phyloP scores from a whole-genome alignment of 2,329 filamentous ascomycete genomes.

The Mariannaea sp. region DNA sequence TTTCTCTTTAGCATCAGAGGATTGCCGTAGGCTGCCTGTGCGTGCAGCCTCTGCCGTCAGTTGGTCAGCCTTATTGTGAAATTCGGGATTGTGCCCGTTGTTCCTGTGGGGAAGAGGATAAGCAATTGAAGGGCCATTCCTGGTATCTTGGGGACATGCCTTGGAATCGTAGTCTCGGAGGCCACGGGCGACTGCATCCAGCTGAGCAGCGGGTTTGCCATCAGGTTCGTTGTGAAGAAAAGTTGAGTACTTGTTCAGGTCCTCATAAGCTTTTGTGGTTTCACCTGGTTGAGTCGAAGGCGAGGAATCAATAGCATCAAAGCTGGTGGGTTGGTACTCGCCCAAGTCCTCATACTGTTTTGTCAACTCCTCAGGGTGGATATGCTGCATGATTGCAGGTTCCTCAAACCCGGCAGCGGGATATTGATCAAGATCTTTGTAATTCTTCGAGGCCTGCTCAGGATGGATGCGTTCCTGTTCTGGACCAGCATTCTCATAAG shows the following conservation, averaged over 20 bases:
- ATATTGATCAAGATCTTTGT: slow-evolving; percentile 43
- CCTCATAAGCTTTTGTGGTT: slow-evolving; percentile 46
- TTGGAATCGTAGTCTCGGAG: slow-evolving; percentile 48
- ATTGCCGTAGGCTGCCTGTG: slow-evolving; percentile 39
- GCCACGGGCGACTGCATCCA: slow-evolving; percentile 43
- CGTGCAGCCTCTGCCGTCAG: slow-evolving; percentile 42
- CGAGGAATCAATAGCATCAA: slow-evolving; percentile 35
- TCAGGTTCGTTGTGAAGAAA: slow-evolving; percentile 45
- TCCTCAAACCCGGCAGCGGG: slow-evolving; percentile 40
- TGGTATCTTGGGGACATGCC: slow-evolving; percentile 33
- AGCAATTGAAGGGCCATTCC: slow-evolving; percentile 34
- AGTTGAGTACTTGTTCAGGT: slow-evolving; percentile 47
- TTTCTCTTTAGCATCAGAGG: slow-evolving; percentile 25
- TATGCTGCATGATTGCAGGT: slow-evolving; percentile 29
- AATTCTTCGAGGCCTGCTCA: slow-evolving; percentile 42
- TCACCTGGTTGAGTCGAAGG: slow-evolving; percentile 43
- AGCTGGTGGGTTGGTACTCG: slow-evolving; percentile 44
- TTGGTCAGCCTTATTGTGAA: slow-evolving; percentile 27
- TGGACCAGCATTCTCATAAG: slow-evolving; percentile 35
- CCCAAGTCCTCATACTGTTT: slow-evolving; percentile 50
- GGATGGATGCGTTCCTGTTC: slow-evolving; percentile 34
- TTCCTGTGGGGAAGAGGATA: slow-evolving; percentile 26
- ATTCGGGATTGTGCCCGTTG: slow-evolving; percentile 30
- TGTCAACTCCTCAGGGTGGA: slow-evolving; percentile 46
- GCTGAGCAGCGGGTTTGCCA: slow-evolving; percentile 35